Base-by-base conservation (phyloP, 805 yeast genomes). In the Lipomyces yamadae region DNA sequence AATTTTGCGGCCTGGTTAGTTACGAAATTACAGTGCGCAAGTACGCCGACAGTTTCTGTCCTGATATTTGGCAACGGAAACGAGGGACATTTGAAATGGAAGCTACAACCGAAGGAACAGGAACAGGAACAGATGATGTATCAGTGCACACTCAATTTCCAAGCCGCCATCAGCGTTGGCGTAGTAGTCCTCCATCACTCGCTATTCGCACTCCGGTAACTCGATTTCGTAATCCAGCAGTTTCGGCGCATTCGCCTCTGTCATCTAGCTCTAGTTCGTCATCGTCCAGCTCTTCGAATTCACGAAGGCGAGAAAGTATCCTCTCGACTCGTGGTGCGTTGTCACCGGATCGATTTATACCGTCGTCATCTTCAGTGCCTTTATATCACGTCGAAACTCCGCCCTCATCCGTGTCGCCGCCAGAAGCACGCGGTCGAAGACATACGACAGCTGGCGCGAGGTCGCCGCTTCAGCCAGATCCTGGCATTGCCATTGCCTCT, bases 261-360 rank as follows among this genome's bases (percentile, higher is more conserved):
- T 56, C 64, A 55, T 55, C 56, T 33, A 37, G 56, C n/a, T 7
- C 52, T 24, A 29, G 35, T 7, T 60, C 68, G 53, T 55, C 64
- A 39, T 42, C 42, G 15, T 56, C 48, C 29, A 33, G 37, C 3
- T 45, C 56, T 13, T 6, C 39, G 55, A 42, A 60, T 3, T 13
- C 64, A 34, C 62, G 68, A 32, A 62, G 57, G 37, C 58, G 68
- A 29, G 58, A 42, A 29, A 57, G 60, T 11, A 50, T 59, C n/a
- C 56, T 63, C n/a, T 60, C 66, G 15, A 66, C 56, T 32, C 64
- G 61, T 37, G 64, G 64, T 18, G 66, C 66, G 24, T 60, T 60
- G 11, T 68, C 71, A 10, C 71, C 71, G 4, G 71, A 68, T 54
- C 34, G 71, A 50, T 68, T 68, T 39, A 68, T 68, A 29, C 70